Evolutionary conservation across 352 stramenopile genomes (phyloP), one percentile per base, ranked within the genome.

Genomic region (Labyrinthula sp.): DNA sequence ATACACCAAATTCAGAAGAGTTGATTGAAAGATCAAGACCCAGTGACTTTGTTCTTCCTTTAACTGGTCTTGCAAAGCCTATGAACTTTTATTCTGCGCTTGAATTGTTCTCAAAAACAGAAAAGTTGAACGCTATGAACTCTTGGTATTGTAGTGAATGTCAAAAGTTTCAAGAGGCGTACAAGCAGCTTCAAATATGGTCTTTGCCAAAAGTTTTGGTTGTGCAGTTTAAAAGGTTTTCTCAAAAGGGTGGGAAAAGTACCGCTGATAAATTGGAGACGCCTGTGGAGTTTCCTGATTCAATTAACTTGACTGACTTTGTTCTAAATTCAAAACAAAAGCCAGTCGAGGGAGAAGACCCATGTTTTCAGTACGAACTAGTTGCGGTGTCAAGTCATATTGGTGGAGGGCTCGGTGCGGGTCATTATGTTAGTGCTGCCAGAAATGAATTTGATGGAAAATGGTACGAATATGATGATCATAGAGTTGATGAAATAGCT

Each of bases 361-460:
- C n/a, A n/a, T n/a, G n/a, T n/a, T n/a, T n/a, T n/a, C n/a, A n/a
- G n/a, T 97, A 96, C 59, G 87, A 97, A 60, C 65, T 95, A 3
- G 97, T 82, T 54, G 87, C 85, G 1, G 82, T 98, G n/a, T 92
- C 78, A 0, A 81, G 96, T 58, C 89, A 98, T 59, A 79, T 75
- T 6, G 89, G 87, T 18, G n/a, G n/a, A n/a, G 73, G 78, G 24
- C 67, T 95, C 2, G 76, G 82, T 25, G 72, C 73, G 12, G 81
- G 82, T 4, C 38, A 91, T 45, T 75, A 75, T 47, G 73, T 63
- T 12, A 63, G 65, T 10, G 56, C 41, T 15, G 58, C 40, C 9
- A 34, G 76, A 54, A 88, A 89, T 54, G 68, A 71, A 1, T 54
- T 67, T 8, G 74, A 72, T 40, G 38, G 66, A 9, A 47, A 56